Percentiles rank a stretch among this genome's conserved stretches.
Conservation (phyloP, 2,329 filamentous ascomycete species). For the Monosporascus sp. region DNA sequence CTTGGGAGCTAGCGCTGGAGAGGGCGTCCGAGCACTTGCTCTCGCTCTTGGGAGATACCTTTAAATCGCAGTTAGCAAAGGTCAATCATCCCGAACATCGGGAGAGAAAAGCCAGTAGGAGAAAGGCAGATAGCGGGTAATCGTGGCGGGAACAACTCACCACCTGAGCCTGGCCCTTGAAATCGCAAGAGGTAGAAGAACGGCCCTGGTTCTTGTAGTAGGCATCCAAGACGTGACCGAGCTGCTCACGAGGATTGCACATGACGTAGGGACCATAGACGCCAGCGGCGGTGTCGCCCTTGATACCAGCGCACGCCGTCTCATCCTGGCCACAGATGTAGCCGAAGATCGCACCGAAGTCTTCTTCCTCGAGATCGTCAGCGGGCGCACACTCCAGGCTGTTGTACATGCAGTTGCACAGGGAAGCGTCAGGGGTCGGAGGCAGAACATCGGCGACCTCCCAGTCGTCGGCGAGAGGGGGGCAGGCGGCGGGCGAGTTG, state of each 20-base stretch:
- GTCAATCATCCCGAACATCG: too few relatives aligned
- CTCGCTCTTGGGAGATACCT: slow-evolving; percentile 29
- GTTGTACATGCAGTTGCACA: slow-evolving; percentile 68
- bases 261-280: slow-evolving; percentile 60
- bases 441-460: slow-evolving; percentile 57
- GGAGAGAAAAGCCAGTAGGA: too few relatives aligned
- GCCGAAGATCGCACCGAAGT: slow-evolving; percentile 43
- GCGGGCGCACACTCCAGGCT: slow-evolving; percentile 59
- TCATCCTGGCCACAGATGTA: slow-evolving; percentile 37
- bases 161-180: slow-evolving; percentile 49
- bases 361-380: slow-evolving; percentile 43
- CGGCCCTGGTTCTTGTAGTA: slow-evolving; percentile 50
- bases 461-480: slow-evolving; percentile 54
- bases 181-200: slow-evolving; percentile 48
- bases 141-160: slow-evolving; percentile 11
- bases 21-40: slow-evolving; percentile 44
- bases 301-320: slow-evolving; percentile 51
- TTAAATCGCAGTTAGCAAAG: slow-evolving; percentile 2
- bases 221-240: slow-evolving; percentile 54
- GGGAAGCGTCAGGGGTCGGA: slow-evolving; percentile 61
- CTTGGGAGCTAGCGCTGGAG: slow-evolving; percentile 39
- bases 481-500: slow-evolving; percentile 62
- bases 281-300: slow-evolving; percentile 47
- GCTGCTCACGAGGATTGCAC: slow-evolving; percentile 55
- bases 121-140: background rate